Percentiles rank a stretch among this genome's conserved stretches.
These are phyloP conservation scores for Talaromyces funiculosus DNA, from an alignment of 2,329 filamentous ascomycete genomes.

Conservation along the genomic window DNA sequence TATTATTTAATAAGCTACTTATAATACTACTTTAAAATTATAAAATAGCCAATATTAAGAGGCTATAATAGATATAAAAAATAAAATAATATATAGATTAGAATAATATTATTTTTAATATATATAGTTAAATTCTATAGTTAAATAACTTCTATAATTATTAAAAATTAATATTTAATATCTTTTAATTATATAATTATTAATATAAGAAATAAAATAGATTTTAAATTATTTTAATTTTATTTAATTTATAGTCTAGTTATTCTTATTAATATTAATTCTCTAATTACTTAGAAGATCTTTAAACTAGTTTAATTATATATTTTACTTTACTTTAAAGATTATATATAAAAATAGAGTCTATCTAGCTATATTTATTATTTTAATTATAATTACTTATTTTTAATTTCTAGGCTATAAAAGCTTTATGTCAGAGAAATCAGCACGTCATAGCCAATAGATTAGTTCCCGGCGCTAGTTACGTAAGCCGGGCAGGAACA, in stretches of 20 bases:
- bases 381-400: background rate
- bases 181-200: background rate
- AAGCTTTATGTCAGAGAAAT: too few relatives aligned
- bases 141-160: too few relatives aligned
- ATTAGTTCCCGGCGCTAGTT: too few relatives aligned
- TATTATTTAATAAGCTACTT: background rate
- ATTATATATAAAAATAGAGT: too few relatives aligned
- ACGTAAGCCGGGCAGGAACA: too few relatives aligned
- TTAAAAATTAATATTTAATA: background rate
- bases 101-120: background rate
- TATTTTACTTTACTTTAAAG: too few relatives aligned
- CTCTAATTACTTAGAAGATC: too few relatives aligned
- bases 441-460: too few relatives aligned
- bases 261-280: background rate
- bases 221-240: background rate
- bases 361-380: too few relatives aligned
- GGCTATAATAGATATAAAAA: background rate
- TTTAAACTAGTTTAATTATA: too few relatives aligned
- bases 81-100: background rate
- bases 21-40: background rate
- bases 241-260: background rate
- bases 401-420: background rate
- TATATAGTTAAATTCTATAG: background rate
- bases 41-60: background rate
- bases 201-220: background rate